Base-by-base conservation (phyloP, 352 stramenopile species). In the Phytophthora cajani region DNA sequence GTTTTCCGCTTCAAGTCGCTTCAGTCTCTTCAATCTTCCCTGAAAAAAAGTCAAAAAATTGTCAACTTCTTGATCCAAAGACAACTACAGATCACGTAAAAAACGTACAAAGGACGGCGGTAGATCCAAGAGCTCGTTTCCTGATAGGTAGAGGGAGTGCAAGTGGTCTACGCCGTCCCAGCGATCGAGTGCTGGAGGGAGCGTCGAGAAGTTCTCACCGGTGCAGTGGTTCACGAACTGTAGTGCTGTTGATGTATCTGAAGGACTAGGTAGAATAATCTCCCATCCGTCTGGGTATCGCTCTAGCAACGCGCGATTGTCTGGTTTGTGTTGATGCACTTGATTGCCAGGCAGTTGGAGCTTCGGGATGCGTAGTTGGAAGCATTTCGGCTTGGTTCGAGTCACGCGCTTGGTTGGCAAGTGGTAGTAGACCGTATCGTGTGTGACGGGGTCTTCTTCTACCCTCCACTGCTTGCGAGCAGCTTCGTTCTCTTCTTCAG, bases 1-100 rank as follows among this genome's bases (percentile, higher is more conserved):
- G 71, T 94, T 84, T 19, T 92, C 85, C 2, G 77, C 79, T 61
- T 93, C 82, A 8, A 94, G 62, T 7, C 72, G 73, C 68, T 89
- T 84, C 14, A 94, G 62, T 0, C 76, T 74, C 30, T 83, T 75
- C 19, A 93, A 74, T 40, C 84, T 79, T 21, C 80, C 84, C 85
- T 91, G 64, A 50, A 42, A n/a, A n/a, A 67, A 14, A 42, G 17
- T 67, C n/a, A 69, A 52, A 25, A 64, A 23, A 23, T 7, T 19
- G 33, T 63, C 9, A 56, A 23, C 25, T 47, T 40, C 1, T 30
- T 50, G 14, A 9, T 23, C 8, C 14, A 12, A 11, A 44, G 8
- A 36, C 17, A 36, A 27, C 9, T 54, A 52, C 42, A 53, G 53
- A 5, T 64, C 79, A n/a, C 38, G 6, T 27, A 27, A 27, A 4